Conservation (phyloP, 2,329 filamentous ascomycete species). For the Aureobasidium lini region DNA sequence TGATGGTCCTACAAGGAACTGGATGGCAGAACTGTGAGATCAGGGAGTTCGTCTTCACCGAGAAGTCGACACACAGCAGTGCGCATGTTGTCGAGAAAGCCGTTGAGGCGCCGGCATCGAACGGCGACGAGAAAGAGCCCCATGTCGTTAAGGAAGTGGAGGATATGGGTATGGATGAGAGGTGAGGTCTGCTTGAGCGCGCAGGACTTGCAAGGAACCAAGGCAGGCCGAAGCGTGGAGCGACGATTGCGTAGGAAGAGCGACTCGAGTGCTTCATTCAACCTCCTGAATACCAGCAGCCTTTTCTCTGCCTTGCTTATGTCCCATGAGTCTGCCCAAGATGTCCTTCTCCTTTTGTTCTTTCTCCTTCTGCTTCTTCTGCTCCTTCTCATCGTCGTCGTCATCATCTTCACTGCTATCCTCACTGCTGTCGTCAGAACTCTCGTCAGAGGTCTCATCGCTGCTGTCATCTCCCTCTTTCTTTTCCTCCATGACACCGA, state of each 20-base stretch:
- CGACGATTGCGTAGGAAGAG: not conserved
- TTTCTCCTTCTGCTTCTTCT: not conserved
- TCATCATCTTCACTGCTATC: slow-evolving; percentile 10
- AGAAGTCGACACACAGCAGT: not conserved
- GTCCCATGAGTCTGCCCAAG: slow-evolving; percentile 21
- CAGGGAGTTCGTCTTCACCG: not conserved
- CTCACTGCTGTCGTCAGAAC: slow-evolving; percentile 15
- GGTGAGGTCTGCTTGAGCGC: not conserved
- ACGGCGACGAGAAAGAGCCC: not conserved
- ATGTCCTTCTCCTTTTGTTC: slow-evolving; percentile 18
- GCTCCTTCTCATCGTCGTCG: slow-evolving; percentile 12
- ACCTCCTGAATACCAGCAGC: slow-evolving; percentile 15
- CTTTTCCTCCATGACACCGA: slow-evolving; percentile 29
- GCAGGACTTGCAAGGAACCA: too few species aligned
- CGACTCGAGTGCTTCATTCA: not conserved
- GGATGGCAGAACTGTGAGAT: slow-evolving; percentile 10
- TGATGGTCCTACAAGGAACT: not conserved
- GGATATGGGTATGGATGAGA: not conserved
- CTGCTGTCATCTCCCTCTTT: slow-evolving; percentile 13
- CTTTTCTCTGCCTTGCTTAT: slow-evolving; percentile 13
- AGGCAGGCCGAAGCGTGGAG: too few species aligned
- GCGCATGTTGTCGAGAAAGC: not conserved
- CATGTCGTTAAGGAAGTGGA: not conserved
- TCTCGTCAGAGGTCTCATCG: slow-evolving; percentile 10
- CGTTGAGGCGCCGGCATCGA: not conserved